Evolutionary conservation across 345 rosid species (phyloP).

Genomic region (Alliaria petiolata): DNA sequence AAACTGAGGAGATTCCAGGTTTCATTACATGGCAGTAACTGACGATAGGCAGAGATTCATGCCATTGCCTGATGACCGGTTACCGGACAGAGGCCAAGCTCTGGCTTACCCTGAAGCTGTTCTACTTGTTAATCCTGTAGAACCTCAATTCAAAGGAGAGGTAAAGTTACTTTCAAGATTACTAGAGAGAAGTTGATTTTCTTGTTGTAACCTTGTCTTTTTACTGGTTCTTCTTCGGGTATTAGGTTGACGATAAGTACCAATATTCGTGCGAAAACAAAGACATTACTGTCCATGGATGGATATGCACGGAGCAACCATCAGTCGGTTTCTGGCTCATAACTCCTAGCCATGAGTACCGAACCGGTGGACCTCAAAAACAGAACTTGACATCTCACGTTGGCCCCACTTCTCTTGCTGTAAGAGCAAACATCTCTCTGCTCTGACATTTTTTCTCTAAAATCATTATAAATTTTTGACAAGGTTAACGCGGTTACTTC

Average conservation of each 20-base stretch:
- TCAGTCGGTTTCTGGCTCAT: constrained; percentile 87
- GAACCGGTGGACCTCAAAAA: constrained; percentile 75
- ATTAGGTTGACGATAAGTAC: constrained; percentile 89
- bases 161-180: constrained; percentile 19
- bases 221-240: not conserved
- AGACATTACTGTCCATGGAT: constrained; percentile 74
- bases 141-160: constrained; percentile 76
- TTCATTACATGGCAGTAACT: constrained; percentile 85
- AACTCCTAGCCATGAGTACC: constrained; percentile 84
- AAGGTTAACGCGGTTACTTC: not conserved
- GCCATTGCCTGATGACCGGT: constrained; percentile 87
- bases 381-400: constrained; percentile 90
- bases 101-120: constrained; percentile 89
- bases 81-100: constrained; percentile 55
- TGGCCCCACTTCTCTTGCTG: constrained; percentile 80
- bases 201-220: not conserved
- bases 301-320: constrained; percentile 62
- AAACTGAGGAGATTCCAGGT: constrained; percentile 37
- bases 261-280: constrained; percentile 77
- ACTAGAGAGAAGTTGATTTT: not conserved
- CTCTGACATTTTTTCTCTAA: not conserved
- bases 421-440: constrained; percentile 25
- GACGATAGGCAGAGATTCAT: constrained; percentile 82
- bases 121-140: constrained; percentile 61
- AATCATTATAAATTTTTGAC: not conserved